Evolutionary conservation across 1,139 yeast species (phyloP), one percentile per base, ranked within the genome.

Genomic region (Entelexis sorbosivorans): DNA sequence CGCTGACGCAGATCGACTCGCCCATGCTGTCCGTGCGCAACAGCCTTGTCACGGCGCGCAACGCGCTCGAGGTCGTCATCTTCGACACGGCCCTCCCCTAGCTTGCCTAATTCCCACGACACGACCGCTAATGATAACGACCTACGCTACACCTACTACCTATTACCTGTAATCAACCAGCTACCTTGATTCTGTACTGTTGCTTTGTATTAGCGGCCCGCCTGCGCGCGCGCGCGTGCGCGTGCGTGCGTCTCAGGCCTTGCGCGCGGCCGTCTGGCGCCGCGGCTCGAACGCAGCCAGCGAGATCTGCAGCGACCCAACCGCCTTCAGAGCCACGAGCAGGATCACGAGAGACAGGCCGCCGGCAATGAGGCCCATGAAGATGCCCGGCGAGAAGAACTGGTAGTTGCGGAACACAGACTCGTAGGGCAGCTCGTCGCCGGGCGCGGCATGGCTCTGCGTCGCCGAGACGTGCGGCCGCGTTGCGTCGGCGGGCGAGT

Each of bases 251-350:
- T 4, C 24, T 22, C 24, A 28, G 13, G 34, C 16, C 39, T 47
- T 48, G 36, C 75, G 77, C 48, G 74, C 68, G 56, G 76, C 80
- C 20, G 51, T 46, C 67, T 79, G 52, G 38, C 52, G 53, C 44
- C 81, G 35, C 19, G 57, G 57, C 49, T 82, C 93, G 63, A 84
- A 83, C 16, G 91, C 79, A 56, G 74, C 73, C 71, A 82, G 81
- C 56, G 87, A 74, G 58, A 83, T 78, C 64, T 82, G 78, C 62
- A 84, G 69, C 28, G 78, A 68, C 17, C 73, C 61, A 52, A 82
- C 68, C 83, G 91, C 82, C 48, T 71, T 59, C 57, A 83, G 70
- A 8, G 86, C 86, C 46, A 71, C 68, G 51, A 69, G 63, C 58
- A 82, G 69, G 31, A 82, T 70, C 47, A 66, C 67, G 38, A 80